These are phyloP conservation scores for Trichaptum fuscoviolaceum DNA, from an alignment of 768 basidiomycete genomes.

Conservation along the genomic window DNA sequence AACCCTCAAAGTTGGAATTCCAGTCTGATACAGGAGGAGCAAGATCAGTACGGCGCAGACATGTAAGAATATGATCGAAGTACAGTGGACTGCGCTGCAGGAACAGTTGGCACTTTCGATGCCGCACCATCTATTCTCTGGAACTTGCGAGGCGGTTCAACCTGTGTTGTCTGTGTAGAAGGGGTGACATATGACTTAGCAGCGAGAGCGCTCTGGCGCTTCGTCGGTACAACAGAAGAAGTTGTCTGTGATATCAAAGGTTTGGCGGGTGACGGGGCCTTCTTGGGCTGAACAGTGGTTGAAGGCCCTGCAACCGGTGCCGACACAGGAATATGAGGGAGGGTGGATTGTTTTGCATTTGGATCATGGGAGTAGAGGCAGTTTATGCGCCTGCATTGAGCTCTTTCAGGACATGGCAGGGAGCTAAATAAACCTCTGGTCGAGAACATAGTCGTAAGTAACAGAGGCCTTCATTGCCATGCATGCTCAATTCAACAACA, in stretches of 20 bases:
- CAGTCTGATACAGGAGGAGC: constrained; percentile 33
- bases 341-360: constrained; percentile 29
- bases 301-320: constrained; percentile 15
- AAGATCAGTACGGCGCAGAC: background rate
- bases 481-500: too few species aligned
- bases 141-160: constrained; percentile 61
- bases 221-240: constrained; percentile 38
- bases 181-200: constrained; percentile 20
- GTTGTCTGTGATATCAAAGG: constrained; percentile 4
- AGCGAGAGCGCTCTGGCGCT: constrained; percentile 41
- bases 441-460: constrained; percentile 51
- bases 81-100: constrained; percentile 27
- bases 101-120: constrained; percentile 38
- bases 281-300: constrained; percentile 8
- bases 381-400: constrained; percentile 40
- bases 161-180: constrained; percentile 12
- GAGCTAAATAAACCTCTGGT: constrained; percentile 50
- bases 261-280: constrained; percentile 12
- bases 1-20: constrained; percentile 59
- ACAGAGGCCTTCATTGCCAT: background rate
- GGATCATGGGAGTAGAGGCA: constrained; percentile 67
- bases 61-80: constrained; percentile 5
- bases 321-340: constrained; percentile 35
- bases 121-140: constrained; percentile 44
- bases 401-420: constrained; percentile 52